These are phyloP conservation scores for Annona cherimola DNA, from an alignment of 164 flowering plant genomes.

Conservation along the genomic window DNA sequence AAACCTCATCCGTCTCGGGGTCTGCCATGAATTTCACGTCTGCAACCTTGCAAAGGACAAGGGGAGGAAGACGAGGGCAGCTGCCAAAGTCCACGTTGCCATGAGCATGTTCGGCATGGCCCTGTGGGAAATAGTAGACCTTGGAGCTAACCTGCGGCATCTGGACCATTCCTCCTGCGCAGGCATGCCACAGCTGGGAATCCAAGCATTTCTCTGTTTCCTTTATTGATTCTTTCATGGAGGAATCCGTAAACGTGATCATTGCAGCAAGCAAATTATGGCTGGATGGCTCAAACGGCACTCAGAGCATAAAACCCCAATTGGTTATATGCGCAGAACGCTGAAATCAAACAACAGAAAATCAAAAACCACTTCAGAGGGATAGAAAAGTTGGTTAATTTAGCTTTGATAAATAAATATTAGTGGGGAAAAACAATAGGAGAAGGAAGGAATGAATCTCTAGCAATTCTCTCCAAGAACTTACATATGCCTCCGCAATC, in stretches of 20 bases:
- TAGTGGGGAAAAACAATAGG: not conserved
- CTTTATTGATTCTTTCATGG: constrained; percentile 19
- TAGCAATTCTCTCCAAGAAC: not conserved
- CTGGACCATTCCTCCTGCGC: constrained; percentile 94
- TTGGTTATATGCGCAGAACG: not conserved
- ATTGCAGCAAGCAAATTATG: constrained; percentile 1
- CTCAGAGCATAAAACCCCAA: constrained; percentile 4
- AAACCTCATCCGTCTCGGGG: constrained; percentile 84
- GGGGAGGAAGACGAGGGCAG: constrained; percentile 37
- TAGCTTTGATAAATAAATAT: not conserved
- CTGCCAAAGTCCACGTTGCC: constrained; percentile 41
- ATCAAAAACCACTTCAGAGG: not conserved
- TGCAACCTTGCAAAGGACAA: constrained; percentile 55
- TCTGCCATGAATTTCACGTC: constrained; percentile 72
- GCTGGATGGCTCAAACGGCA: not conserved
- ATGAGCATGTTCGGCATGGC: constrained; percentile 78
- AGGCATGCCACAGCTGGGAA: constrained; percentile 95
- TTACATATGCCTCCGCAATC: not conserved
- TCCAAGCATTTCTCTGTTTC: constrained; percentile 68
- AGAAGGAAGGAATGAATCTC: not conserved
- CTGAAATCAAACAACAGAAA: constrained; percentile 5
- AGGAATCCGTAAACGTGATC: constrained; percentile 14
- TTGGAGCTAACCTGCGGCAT: constrained; percentile 67
- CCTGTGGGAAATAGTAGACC: constrained; percentile 90
- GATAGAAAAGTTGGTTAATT: not conserved